Evolutionary conservation across 140 eudicot genomes (phyloP).

Genomic region (Flaveria floridana): DNA sequence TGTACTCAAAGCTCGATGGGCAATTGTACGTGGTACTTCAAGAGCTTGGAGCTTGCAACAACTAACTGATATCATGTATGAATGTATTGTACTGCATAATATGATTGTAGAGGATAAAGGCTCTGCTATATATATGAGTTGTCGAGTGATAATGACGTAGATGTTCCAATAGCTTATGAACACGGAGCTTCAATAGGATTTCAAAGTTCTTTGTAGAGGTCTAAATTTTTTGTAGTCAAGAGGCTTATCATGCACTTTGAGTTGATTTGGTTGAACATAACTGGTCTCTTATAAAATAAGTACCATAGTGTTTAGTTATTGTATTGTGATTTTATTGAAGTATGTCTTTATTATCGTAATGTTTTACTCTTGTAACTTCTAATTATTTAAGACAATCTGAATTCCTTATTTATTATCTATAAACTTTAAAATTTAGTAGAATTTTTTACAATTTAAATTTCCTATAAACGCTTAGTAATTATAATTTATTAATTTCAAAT

Average conservation of each 20-base stretch:
- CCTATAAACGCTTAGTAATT: no score
- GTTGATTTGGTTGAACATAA: neutral
- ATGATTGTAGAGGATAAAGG: neutral
- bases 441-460: no score
- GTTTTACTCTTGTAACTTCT: neutral
- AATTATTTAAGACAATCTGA: neutral
- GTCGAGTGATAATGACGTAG: neutral
- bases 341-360: neutral
- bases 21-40: no score
- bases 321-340: neutral
- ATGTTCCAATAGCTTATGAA: neutral
- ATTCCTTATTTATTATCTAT: no score
- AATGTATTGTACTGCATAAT: no score
- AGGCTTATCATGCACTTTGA: slow-evolving; percentile 1
- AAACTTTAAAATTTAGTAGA: no score
- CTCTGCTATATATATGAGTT: neutral
- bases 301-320: neutral
- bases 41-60: no score
- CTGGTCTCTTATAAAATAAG: neutral
- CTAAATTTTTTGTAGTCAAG: neutral
- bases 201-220: neutral
- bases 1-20: no score
- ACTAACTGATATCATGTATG: no score
- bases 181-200: neutral
- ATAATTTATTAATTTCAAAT: no score